Evolutionary conservation across 108 stramenopile species (phyloP), one percentile per base, ranked within the genome.

Genomic region (Nitzschia inconspicua): DNA sequence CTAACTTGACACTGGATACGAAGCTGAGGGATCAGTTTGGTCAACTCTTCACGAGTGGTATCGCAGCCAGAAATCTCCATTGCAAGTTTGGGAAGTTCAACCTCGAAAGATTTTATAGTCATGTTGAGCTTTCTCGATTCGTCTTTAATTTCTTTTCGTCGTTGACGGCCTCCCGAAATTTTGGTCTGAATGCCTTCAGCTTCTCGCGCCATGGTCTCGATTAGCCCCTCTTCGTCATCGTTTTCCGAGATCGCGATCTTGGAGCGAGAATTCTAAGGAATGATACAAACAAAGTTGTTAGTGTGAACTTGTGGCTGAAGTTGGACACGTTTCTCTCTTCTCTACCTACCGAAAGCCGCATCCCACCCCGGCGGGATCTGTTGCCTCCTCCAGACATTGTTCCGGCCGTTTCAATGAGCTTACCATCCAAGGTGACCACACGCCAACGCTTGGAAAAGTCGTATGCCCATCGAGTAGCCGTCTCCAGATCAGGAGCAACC

Each of bases 371-470:
- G 25, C 82, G 75, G 23, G 85, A 84, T 10, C 61, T 60, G 9
- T 83, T 86, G 4, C 98, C 98, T n/a, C 98, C 98, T 13, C 98
- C 98, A 0, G 96, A 79, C 98, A 99, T 99, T 29, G 98, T 95
- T 26, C 98, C 98, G 14, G 94, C 89, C 3, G 89, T 94, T 53
- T 98, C 98, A 47, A 99, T 98, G 41, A 99, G 75, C 60, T 98
- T 82, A 6, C 98, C 98, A 51, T 86, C 84, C 4, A 83, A 29
- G 1, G 98, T 97, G 30, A 99, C 98, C 3, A 98, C 95, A 32
- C 96, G 81, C 94, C 91, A 94, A 6, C 90, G 73, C 53, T 82
- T 94, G 39, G 81, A 86, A 58, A 60, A 96, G 20, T 91, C 84
- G 65, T 97, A 99, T 0, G 98, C 98, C 79, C 91, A 89, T 4